These are phyloP conservation scores for Quercus rubra DNA, from an alignment of 306 rosid species.

Conservation along the genomic window DNA sequence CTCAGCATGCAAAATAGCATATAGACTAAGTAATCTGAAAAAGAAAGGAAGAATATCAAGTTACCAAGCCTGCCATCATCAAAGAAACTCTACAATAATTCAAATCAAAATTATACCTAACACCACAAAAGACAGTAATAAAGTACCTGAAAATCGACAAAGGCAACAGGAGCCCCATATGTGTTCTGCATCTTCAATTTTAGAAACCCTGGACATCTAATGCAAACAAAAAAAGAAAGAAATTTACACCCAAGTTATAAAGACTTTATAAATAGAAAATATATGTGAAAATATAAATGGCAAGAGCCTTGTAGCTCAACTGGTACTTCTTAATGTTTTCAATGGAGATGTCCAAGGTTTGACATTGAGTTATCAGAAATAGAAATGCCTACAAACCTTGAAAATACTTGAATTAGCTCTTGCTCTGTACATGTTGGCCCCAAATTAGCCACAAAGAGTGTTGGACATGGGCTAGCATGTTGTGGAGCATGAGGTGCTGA, in stretches of 20 bases:
- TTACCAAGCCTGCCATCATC: background rate
- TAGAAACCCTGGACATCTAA: slow-evolving; percentile 83
- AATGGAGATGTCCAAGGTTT: too few relatives aligned
- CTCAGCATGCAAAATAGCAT: background rate
- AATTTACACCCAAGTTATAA: background rate
- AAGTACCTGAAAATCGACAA: slow-evolving; percentile 90
- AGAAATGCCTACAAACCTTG: slow-evolving; percentile 47
- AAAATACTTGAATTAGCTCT: slow-evolving; percentile 78
- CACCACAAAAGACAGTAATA: background rate
- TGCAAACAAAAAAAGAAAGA: slow-evolving; percentile 1
- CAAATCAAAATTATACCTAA: background rate
- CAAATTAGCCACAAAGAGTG: slow-evolving; percentile 88
- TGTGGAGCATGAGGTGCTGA: slow-evolving; percentile 42
- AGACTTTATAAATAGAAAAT: slow-evolving; percentile 8
- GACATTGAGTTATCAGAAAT: background rate
- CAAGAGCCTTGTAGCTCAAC: too few relatives aligned
- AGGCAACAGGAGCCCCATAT: slow-evolving; percentile 91
- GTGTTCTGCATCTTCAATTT: slow-evolving; percentile 95
- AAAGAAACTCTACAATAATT: background rate
- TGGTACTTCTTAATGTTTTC: too few relatives aligned
- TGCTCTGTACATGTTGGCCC: slow-evolving; percentile 86
- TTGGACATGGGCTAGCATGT: slow-evolving; percentile 68
- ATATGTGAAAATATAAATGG: background rate
- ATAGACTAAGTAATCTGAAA: background rate
- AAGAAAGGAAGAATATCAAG: background rate